Percentiles rank a stretch among this genome's conserved stretches.
phyloP scores from a whole-genome alignment of 352 stramenopile genomes.

The Globisporangium perplexum region DNA sequence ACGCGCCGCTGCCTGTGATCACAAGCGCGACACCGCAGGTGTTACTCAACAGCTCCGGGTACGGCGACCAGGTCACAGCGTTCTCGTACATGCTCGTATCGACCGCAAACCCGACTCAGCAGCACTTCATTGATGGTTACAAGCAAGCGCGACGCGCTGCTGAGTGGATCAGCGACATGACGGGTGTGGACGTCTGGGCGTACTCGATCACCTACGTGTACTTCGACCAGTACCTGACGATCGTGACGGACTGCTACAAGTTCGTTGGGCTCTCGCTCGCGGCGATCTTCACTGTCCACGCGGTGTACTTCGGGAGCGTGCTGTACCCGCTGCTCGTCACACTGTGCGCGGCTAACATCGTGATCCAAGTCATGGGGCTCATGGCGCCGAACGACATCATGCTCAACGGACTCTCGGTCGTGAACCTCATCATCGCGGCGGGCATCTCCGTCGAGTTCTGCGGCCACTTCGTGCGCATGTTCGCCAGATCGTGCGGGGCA shows the following conservation, averaged over 20 bases:
- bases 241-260: slow-evolving; percentile 44
- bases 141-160: slow-evolving; percentile 51
- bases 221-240: slow-evolving; percentile 65
- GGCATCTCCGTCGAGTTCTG: slow-evolving; percentile 79
- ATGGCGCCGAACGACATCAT: slow-evolving; percentile 57
- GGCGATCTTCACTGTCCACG: slow-evolving; percentile 44
- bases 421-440: slow-evolving; percentile 72
- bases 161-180: slow-evolving; percentile 59
- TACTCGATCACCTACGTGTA: slow-evolving; percentile 60
- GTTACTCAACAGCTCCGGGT: slow-evolving; percentile 41
- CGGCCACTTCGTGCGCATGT: slow-evolving; percentile 64
- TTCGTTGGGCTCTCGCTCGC: slow-evolving; percentile 39
- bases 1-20: slow-evolving; percentile 33
- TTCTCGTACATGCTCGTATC: slow-evolving; percentile 68
- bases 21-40: slow-evolving; percentile 24
- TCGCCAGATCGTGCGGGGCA: slow-evolving; percentile 31
- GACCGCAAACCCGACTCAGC: slow-evolving; percentile 30
- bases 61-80: slow-evolving; percentile 45
- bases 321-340: slow-evolving; percentile 43
- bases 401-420: slow-evolving; percentile 79
- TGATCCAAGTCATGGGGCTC: slow-evolving; percentile 53
- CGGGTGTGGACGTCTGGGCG: slow-evolving; percentile 61
- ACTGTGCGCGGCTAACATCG: slow-evolving; percentile 36
- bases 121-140: slow-evolving; percentile 38
- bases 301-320: slow-evolving; percentile 38